Base-by-base conservation (phyloP, 495 filamentous ascomycete species). In the Beverwykella pulmonaria region DNA sequence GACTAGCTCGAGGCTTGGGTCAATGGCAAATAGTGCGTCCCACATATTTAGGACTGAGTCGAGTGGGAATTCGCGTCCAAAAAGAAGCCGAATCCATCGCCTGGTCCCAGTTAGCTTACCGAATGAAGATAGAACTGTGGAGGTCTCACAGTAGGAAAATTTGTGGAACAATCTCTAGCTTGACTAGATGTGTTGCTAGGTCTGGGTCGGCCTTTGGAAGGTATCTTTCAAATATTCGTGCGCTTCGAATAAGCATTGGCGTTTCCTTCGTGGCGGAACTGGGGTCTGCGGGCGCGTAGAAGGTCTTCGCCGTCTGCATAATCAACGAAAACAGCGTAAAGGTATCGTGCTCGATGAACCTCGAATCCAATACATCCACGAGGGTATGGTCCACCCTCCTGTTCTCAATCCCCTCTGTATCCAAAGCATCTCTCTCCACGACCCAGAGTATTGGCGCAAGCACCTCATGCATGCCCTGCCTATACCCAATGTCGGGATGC, bases 391-490 rank as follows among this genome's bases (percentile, higher is more conserved):
- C 65, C 7, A 53, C 23, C 7, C n/a, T 34, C 20, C 57, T 29
- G 26, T 44, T n/a, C 17, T 68, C 46, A 12, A 58, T 34, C 30
- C 29, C 50, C 82, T 9, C 73, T 0, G 71, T 69, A n/a, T 83
- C 78, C 32, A 95, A 79, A 7, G 95, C 88, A 76, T 98, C 94
- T 62, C 87, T 83, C 58, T 92, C 87, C 14, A 98, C 80, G 10
- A 91, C 90, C 87, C 92, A 96, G 10, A 98, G 79, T 29, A 98
- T 87, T 3, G 95, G 93, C 0, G 93, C 94, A 20, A 97, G 81
- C 23, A 98, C 76, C 76, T 98, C 94, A 74, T 98, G 94, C 92
- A 98, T 98, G 19, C 94, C 94, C 78, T 98, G 94, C 26, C 95
- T 86, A 71, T 98, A 98, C 19, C 92, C 89, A 47, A 93, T 80